Evolutionary conservation across 345 rosid species (phyloP), one percentile per base, ranked within the genome.

Genomic region (Kandelia obovata): DNA sequence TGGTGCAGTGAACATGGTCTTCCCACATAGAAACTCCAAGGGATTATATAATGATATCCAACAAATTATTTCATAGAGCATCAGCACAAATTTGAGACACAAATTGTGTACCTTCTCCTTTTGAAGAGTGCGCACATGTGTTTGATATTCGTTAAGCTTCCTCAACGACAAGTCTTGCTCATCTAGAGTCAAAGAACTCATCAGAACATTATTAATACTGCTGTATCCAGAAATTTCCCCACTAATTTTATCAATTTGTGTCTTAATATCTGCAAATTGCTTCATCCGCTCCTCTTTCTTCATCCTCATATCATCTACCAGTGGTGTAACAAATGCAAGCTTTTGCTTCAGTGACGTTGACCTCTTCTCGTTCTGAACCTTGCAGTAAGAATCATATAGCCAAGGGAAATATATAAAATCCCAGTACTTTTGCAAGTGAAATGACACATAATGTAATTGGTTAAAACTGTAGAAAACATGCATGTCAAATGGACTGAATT

Each of bases 101-200:
- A 30, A 69, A 53, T 62, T 27, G n/a, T 73, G 62, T 71, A 88
- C 97, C 97, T 95, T 95, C 73, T 95, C 94, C 75, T 83, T 88
- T 66, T 92, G 96, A 77, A 95, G 96, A 32, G 85, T 71, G 30
- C 80, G 89, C 43, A 95, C 92, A 84, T 83, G 88, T 26, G 88
- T 78, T 77, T 90, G 92, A 83, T 83, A 87, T 71, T 95, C 99
- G 47, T 80, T 80, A 68, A 95, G 96, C 86, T 78, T 92, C 68
- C 99, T 84, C 15, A 86, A 27, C 0, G 99, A 86, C 80, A 95
- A 84, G 82, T 92, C 99, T 51, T 88, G 86, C 69, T 93, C 97
- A 67, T 85, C 85, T n/a, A 88, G 74, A 61, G 85, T 69, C 63
- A 86, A 73, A 56, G 84, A 72, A 76, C 68, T 75, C 72, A 69